A percentile compares a stretch with the other conserved stretches of the same genome.
These are phyloP conservation scores for Cercospora beticola DNA, from an alignment of 2,329 filamentous ascomycete genomes.

Conservation along the genomic window DNA sequence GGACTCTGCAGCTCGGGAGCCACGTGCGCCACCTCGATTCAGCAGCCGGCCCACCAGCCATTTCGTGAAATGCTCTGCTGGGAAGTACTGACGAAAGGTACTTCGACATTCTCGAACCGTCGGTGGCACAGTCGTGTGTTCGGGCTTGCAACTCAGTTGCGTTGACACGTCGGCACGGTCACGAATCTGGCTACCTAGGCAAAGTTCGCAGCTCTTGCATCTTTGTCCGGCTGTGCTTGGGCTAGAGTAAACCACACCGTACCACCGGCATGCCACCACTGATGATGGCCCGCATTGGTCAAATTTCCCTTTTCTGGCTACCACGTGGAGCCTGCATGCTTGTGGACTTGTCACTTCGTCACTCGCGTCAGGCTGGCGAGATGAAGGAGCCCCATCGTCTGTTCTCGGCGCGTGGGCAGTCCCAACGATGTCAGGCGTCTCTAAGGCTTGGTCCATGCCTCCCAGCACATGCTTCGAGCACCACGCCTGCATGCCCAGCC, in stretches of 20 bases:
- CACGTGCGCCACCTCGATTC: not conserved
- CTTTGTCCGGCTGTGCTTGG: not conserved
- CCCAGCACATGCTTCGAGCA: not conserved
- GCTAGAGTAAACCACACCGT: not conserved
- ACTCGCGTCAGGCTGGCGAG: not conserved
- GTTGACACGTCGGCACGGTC: not conserved
- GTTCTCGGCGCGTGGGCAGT: not conserved
- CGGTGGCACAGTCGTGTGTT: not conserved
- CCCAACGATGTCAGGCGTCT: not conserved
- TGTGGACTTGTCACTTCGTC: not conserved
- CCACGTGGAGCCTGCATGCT: not conserved
- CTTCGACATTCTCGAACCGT: not conserved
- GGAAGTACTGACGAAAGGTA: not conserved
- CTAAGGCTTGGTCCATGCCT: not conserved
- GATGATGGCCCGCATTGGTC: not conserved
- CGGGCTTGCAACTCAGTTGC: not conserved
- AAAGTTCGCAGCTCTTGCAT: not conserved
- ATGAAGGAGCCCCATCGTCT: not conserved
- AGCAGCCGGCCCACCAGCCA: not conserved
- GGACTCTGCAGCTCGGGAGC: not conserved
- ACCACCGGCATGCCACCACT: not conserved
- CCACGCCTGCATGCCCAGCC: not conserved
- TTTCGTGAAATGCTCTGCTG: not conserved
- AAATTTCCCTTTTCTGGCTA: not conserved
- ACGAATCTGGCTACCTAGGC: not conserved